These are phyloP conservation scores for Ustilago curta DNA, from an alignment of 1,284 basidiomycete genomes.

Conservation along the genomic window DNA sequence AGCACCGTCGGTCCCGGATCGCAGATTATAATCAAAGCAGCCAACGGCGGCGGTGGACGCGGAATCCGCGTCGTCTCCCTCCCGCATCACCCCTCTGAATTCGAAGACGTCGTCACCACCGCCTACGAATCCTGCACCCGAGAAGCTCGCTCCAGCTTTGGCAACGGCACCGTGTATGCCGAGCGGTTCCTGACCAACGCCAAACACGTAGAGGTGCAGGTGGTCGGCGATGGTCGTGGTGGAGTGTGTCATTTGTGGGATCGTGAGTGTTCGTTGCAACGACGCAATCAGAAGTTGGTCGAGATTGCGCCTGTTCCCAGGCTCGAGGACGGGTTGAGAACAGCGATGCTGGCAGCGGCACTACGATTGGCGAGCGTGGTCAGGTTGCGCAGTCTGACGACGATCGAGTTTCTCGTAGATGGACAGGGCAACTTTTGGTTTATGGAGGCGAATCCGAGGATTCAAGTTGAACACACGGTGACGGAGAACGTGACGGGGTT, in stretches of 20 bases:
- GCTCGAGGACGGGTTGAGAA: slow-evolving; percentile 3
- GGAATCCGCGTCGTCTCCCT: slow-evolving; percentile 40
- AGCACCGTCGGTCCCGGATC: background rate
- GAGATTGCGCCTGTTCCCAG: slow-evolving; percentile 44
- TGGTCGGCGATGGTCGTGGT: slow-evolving; percentile 44
- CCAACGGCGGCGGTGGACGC: slow-evolving; percentile 46
- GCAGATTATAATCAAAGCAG: slow-evolving; percentile 48
- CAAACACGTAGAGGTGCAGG: slow-evolving; percentile 50
- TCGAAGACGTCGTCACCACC: slow-evolving; percentile 1
- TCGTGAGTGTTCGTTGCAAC: slow-evolving; percentile 47
- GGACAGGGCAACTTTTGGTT: slow-evolving; percentile 31
- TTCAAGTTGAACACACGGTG: slow-evolving; percentile 56
- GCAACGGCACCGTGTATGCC: slow-evolving; percentile 38
- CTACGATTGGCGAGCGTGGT: slow-evolving; percentile 17
- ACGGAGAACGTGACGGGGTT: slow-evolving; percentile 37
- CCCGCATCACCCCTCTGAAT: background rate
- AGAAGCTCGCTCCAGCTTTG: slow-evolving; percentile 36
- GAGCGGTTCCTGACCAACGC: slow-evolving; percentile 42
- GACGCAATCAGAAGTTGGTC: slow-evolving; percentile 51
- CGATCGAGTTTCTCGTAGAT: slow-evolving; percentile 50
- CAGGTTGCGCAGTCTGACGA: slow-evolving; percentile 28
- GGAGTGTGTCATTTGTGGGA: slow-evolving; percentile 43
- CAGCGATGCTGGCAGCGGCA: slow-evolving; percentile 21
- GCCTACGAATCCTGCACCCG: slow-evolving; percentile 39
- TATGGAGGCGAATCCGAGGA: slow-evolving; percentile 54